Base-by-base conservation (phyloP, 2,329 filamentous ascomycete genomes). In the Fusarium torreyae region DNA sequence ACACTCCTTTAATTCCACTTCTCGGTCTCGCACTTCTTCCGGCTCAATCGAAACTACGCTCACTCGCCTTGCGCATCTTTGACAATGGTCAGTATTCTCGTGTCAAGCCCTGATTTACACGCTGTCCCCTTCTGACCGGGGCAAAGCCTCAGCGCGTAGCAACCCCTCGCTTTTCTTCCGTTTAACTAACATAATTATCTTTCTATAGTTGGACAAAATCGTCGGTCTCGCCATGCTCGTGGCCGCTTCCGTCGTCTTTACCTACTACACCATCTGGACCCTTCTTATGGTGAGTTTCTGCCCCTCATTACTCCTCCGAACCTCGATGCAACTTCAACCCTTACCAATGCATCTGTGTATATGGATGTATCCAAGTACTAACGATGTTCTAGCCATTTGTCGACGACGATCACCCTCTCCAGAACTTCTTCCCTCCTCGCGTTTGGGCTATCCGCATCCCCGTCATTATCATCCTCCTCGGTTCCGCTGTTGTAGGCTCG, bases 371-470 rank as follows among this genome's bases (percentile, higher is more conserved):
- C n/a, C 31, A 20, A 54, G n/a, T 39, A 44, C 63, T 75, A 60
- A 73, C 65, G 57, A 59, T 45, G 34, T 45, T 50, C 57, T 70
- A 99, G 96, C 96, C 96, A 79, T 99, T 99, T 81, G 96, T 99
- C 82, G 96, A 99, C 81, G 89, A 92, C 60, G 93, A 94, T 79
- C 96, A 99, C 81, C 91, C 94, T 59, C 91, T 98, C 62, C 96
- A 99, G 80, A 92, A 92, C 80, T 87, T 98, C 84, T 99, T 99
- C 85, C 96, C 94, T 67, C 95, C 95, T 46, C 94, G 96, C 80
- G 94, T 97, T 79, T 99, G 96, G 96, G 96, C 96, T 65, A 97
- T 99, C 79, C 94, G 96, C 80, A 96, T 99, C 77, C 96, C 96
- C 74, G 95, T 99, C 75, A 97, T 99, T 79, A 90, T 99, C 73